Base-by-base conservation (phyloP, 164 flowering plant genomes). In the Vitis rotundifolia region DNA sequence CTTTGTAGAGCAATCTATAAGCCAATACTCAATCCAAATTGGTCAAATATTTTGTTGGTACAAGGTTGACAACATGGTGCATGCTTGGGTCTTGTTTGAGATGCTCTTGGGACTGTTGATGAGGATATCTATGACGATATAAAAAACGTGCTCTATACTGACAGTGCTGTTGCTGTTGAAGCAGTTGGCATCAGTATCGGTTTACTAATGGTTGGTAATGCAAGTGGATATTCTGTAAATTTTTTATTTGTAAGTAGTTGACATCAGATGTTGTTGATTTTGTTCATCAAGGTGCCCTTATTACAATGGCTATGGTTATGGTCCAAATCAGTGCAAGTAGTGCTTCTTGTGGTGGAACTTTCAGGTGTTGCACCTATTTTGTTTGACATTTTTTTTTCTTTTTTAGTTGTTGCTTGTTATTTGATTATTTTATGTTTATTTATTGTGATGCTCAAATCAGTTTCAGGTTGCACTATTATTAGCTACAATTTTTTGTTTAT, bases 241-340 rank as follows among this genome's bases (percentile, higher is more conserved):
- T 49, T 16, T 47, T 64, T 31, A 14, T 61, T 12, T 4, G 11
- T 61, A n/a, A n/a, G n/a, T n/a, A n/a, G n/a, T 55, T 96, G 49
- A 96, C 97, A 31, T 96, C 97, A 59, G 97, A 96, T 87, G 99
- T 91, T 54, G 98, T 92, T 62, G 99, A 96, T 75, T 96, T 96
- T 88, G 99, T 96, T 68, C 97, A 98, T 49, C 99, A 96, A 81
- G 99, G 99, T 71, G 99, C 99, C 59, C 91, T 96, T 51, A 93
- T 96, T 76, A 94, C 99, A 15, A 93, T 96, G 98, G 99, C 99
- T 59, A 96, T 93, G 99, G 98, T 96, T 18, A 89, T 96, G 98
- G 89, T 96, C 68, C 98, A 96, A 80, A 88, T 82, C 11, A 96
- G 86, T 75, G 98, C 93, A 83, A 91, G 94, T 54, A 87, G 89